A percentile compares a stretch with the other conserved stretches of the same genome.
Conservation (phyloP, 2,329 filamentous ascomycete species). For the Diaporthe sp. region DNA sequence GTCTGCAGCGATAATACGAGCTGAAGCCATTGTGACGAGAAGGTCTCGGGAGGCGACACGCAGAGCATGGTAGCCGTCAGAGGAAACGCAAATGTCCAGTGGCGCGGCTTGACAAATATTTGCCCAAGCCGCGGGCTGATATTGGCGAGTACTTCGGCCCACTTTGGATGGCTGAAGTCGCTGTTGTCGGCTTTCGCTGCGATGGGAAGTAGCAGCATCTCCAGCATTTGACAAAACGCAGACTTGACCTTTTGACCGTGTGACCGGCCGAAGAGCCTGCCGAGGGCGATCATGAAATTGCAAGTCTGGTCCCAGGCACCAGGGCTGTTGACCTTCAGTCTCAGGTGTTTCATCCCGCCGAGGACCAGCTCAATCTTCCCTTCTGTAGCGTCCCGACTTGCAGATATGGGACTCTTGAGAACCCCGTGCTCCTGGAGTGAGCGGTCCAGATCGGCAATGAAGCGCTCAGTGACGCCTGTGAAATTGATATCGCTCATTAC, state of each 20-base stretch:
- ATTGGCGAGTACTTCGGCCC: slow-evolving; percentile 85
- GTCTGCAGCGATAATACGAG: slow-evolving; percentile 82
- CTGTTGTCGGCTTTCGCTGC: slow-evolving; percentile 82
- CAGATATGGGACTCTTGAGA: slow-evolving; percentile 73
- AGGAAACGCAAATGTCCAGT: slow-evolving; percentile 92
- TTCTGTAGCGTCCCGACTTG: slow-evolving; percentile 76
- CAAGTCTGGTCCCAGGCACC: slow-evolving; percentile 88
- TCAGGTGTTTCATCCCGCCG: slow-evolving; percentile 90
- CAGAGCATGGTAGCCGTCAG: slow-evolving; percentile 89
- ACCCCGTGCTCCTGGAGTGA: slow-evolving; percentile 79
- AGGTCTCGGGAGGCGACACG: slow-evolving; percentile 86
- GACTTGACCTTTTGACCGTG: slow-evolving; percentile 93
- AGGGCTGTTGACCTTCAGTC: slow-evolving; percentile 79
- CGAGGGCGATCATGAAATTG: slow-evolving; percentile 86
- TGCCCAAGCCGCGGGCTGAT: slow-evolving; percentile 84
- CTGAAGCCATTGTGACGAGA: slow-evolving; percentile 88
- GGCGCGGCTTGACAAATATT: slow-evolving; percentile 90
- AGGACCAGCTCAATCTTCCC: slow-evolving; percentile 88
- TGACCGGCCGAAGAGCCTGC: slow-evolving; percentile 83
- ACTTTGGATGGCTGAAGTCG: slow-evolving; percentile 84
- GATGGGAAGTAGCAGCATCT: slow-evolving; percentile 87
- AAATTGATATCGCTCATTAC: slow-evolving; percentile 97
- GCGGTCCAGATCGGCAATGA: slow-evolving; percentile 82
- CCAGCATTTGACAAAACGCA: slow-evolving; percentile 92
- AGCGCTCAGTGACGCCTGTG: slow-evolving; percentile 83